Percentiles rank a stretch among this genome's conserved stretches.
Evolutionary conservation across 169 alveolate genomes (phyloP).

Genomic region (Cryptosporidium muris): DNA sequence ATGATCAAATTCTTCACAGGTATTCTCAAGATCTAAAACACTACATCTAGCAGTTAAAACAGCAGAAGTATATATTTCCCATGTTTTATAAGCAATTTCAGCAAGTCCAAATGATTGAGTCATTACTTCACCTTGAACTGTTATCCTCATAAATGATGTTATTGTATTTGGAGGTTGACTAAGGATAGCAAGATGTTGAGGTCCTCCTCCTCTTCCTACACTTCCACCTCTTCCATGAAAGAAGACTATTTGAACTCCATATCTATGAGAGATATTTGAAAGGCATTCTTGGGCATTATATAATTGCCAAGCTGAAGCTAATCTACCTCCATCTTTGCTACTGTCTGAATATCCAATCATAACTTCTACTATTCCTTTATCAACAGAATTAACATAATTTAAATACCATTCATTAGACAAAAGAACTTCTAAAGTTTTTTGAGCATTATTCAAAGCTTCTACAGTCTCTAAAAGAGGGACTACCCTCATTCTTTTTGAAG

Average conservation of each 20-base stretch:
- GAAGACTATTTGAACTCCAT: constrained; percentile 78
- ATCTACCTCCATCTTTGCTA: constrained; percentile 86
- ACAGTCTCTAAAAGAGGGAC: constrained; percentile 86
- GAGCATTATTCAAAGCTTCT: constrained; percentile 79
- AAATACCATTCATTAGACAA: constrained; percentile 80
- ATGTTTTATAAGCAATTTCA: constrained; percentile 78
- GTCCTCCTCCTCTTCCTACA: constrained; percentile 87
- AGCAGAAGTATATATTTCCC: constrained; percentile 83
- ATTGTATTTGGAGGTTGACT: constrained; percentile 85
- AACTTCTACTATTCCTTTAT: constrained; percentile 79
- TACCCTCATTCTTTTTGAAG: constrained; percentile 74
- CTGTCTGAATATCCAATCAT: constrained; percentile 88
- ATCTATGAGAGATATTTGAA: constrained; percentile 76
- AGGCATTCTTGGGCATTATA: constrained; percentile 80
- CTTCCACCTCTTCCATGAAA: constrained; percentile 89
- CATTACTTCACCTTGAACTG: constrained; percentile 83
- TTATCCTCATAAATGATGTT: constrained; percentile 81
- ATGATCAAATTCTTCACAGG: too few relatives aligned
- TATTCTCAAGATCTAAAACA: not conserved
- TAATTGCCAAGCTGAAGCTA: constrained; percentile 86
- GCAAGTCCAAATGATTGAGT: constrained; percentile 78
- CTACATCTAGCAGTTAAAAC: constrained; percentile 72
- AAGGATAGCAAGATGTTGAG: constrained; percentile 82
- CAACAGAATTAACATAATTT: constrained; percentile 74
- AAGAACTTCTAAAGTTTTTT: constrained; percentile 78